Evolutionary conservation across 495 filamentous ascomycete species (phyloP).

Genomic region (Cryomyces minteri): DNA sequence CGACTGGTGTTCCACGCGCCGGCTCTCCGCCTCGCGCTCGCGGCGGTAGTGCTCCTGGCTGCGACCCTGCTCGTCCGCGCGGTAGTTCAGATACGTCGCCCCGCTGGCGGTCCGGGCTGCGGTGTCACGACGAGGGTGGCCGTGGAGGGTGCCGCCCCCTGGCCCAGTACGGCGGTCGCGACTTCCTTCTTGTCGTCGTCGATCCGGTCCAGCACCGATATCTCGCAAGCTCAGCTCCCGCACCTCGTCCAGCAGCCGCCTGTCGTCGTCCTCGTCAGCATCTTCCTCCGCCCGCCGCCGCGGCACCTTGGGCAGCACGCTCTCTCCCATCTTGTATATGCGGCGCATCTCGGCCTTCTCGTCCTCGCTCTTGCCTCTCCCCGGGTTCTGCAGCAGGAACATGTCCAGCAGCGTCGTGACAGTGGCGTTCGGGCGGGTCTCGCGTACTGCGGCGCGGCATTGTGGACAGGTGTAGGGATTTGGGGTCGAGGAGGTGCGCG

Average conservation of each 20-base stretch:
- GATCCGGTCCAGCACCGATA: slow-evolving; percentile 23
- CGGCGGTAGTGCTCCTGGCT: slow-evolving; percentile 3
- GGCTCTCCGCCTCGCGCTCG: slow-evolving; percentile 4
- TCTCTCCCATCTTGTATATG: slow-evolving; percentile 60
- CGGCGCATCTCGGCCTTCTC: slow-evolving; percentile 55
- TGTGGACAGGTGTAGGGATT: slow-evolving; percentile 72
- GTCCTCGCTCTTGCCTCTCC: slow-evolving; percentile 37
- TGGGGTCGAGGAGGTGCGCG: slow-evolving; percentile 25
- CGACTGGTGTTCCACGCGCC: slow-evolving; percentile 67
- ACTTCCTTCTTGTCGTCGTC: slow-evolving; percentile 12
- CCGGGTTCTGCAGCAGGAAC: slow-evolving; percentile 57
- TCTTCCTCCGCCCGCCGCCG: slow-evolving; percentile 26
- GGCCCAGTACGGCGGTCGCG: slow-evolving; percentile 16
- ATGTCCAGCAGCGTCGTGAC: slow-evolving; percentile 71
- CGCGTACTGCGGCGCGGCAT: slow-evolving; percentile 70
- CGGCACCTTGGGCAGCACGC: slow-evolving; percentile 42
- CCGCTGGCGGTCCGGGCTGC: neutral
- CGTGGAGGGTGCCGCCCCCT: neutral
- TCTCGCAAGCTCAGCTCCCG: slow-evolving; percentile 55
- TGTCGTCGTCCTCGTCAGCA: slow-evolving; percentile 42
- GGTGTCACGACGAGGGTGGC: neutral
- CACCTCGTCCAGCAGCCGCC: slow-evolving; percentile 49
- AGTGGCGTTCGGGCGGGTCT: slow-evolving; percentile 66
- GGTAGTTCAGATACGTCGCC: neutral
- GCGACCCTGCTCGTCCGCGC: slow-evolving; percentile 8